These are phyloP conservation scores for Stephanodiscus minutulus DNA, from an alignment of 108 stramenopile species.

Conservation along the genomic window DNA sequence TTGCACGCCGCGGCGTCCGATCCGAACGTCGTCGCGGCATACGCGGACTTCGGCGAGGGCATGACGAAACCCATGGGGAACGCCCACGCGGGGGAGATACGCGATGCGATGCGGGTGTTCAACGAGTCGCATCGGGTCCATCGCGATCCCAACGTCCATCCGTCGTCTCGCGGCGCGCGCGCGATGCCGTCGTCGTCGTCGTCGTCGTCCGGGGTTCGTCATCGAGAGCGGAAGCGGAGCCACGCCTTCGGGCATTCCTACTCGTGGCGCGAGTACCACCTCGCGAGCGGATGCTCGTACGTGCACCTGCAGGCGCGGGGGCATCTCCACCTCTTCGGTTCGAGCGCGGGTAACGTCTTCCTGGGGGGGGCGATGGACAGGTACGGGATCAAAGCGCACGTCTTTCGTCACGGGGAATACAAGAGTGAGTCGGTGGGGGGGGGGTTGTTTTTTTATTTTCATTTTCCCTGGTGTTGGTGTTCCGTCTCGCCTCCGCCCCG, in stretches of 20 bases:
- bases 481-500: neutral
- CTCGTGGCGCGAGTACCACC: slow-evolving; percentile 65
- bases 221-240: slow-evolving; percentile 27
- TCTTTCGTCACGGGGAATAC: slow-evolving; percentile 80
- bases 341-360: slow-evolving; percentile 52
- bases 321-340: slow-evolving; percentile 65
- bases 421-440: slow-evolving; percentile 65
- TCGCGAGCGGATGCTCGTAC: slow-evolving; percentile 67
- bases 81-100: slow-evolving; percentile 77
- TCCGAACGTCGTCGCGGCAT: slow-evolving; percentile 65
- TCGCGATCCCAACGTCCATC: slow-evolving; percentile 51
- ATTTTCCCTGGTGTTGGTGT: neutral
- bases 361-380: slow-evolving; percentile 56
- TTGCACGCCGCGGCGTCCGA: slow-evolving; percentile 72
- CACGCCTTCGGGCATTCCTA: slow-evolving; percentile 58
- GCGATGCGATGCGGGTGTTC: slow-evolving; percentile 72
- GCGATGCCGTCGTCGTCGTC: slow-evolving; percentile 49
- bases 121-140: slow-evolving; percentile 73
- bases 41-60: slow-evolving; percentile 74
- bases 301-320: slow-evolving; percentile 72
- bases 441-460: neutral
- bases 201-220: neutral
- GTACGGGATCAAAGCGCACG: slow-evolving; percentile 75
- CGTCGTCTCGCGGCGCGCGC: no score
- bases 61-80: slow-evolving; percentile 49